phyloP scores from a whole-genome alignment of 768 basidiomycete species.

The Stropharia rugosoannulata region DNA sequence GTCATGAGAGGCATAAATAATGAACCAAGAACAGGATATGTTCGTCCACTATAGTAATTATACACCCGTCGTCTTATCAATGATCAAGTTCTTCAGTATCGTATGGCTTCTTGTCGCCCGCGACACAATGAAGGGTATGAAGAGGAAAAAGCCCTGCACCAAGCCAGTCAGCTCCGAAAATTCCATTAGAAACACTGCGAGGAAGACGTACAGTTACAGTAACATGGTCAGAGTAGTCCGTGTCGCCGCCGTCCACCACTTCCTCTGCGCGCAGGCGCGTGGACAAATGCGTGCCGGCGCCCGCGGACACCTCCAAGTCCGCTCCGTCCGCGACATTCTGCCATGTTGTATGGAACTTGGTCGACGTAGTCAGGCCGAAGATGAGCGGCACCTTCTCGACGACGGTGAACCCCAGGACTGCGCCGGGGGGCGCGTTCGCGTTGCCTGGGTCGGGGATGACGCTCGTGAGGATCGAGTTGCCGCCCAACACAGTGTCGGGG shows the following conservation, averaged over 20 bases:
- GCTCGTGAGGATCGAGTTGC: conserved; percentile 30
- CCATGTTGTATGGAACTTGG: conserved; percentile 20
- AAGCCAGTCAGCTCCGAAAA: background rate
- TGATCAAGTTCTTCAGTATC: conserved; percentile 24
- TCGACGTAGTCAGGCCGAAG: conserved; percentile 21
- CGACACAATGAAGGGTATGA: conserved; percentile 32
- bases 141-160: conserved; percentile 29
- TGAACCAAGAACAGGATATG: no score
- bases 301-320: conserved; percentile 17
- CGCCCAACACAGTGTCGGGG: conserved; percentile 23
- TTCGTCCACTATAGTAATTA: no score
- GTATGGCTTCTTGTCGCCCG: conserved; percentile 29
- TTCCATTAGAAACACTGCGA: background rate
- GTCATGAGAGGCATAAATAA: no score
- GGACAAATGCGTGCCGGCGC: conserved; percentile 16
- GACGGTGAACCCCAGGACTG: conserved; percentile 24
- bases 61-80: conserved; percentile 3
- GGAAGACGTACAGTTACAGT: background rate
- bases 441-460: conserved; percentile 20
- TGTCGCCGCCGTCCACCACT: conserved; percentile 18
- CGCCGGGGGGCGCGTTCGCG: conserved; percentile 8
- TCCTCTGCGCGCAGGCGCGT: conserved; percentile 14
- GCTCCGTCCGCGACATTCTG: conserved; percentile 16
- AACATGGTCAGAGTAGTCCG: conserved; percentile 26
- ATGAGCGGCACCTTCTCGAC: conserved; percentile 26